Base-by-base conservation (phyloP, 2,329 filamentous ascomycete species). In the Clonostachys rosea region DNA sequence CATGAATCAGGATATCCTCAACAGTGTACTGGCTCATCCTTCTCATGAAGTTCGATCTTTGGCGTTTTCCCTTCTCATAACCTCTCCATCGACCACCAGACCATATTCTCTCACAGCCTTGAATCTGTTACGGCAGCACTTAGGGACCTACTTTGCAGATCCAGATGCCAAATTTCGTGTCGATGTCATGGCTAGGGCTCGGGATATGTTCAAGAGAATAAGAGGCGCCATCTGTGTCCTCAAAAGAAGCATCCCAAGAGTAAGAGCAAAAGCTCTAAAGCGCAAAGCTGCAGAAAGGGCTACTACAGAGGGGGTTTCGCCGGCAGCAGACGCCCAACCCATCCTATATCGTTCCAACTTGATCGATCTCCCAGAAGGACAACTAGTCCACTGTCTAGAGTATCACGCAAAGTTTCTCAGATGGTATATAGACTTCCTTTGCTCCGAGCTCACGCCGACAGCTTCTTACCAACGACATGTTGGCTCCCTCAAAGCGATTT, bases 401-500 rank as follows among this genome's bases (percentile, higher is more conserved):
- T 73, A 71, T 50, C 86, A 84, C 56, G 65, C 78, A 34, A 64
- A 68, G 1, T 96, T 95, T 57, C 55, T 95, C n/a, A 60, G 64
- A 2, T 91, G 87, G 83, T 95, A 92, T 59, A 57, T 89, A 2
- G 59, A 68, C 2, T 94, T 95, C 54, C 65, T 96, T 6, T 76
- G 82, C 46, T 70, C 73, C 36, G 91, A 97, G 56, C 70, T 99
- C 18, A 78, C 82, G 4, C 84, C 91, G 3, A 91, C 87, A 1
- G 83, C 89, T 14, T 94, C 91, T 11, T 99, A 97, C 59, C 91
- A 95, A 61, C 81, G 91, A 7, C 92, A 96, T 55, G 87, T 91
- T 42, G 88, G 87, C 3, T 83, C 89, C 3, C 65, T 97, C 6
- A 90, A 85, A 58, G 83, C 86, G 1, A 66, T 92, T 30, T 72